Evolutionary conservation across 2,329 filamentous ascomycete genomes (phyloP), one percentile per base, ranked within the genome.

Genomic region (Trichoderma gracile): DNA sequence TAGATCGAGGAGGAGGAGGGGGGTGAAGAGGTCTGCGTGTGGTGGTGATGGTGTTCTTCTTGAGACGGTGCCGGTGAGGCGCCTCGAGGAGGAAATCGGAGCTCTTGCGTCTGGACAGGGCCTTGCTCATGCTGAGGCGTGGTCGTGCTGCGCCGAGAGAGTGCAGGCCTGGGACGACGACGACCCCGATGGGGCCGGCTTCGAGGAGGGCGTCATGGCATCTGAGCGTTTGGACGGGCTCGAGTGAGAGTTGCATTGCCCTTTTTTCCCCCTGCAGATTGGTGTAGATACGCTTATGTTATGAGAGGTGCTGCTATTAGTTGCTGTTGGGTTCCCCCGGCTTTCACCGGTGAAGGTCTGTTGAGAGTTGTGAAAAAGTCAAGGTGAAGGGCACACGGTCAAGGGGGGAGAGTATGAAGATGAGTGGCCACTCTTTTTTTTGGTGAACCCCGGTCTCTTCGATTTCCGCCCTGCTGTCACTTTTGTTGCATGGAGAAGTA

Each of bases 191-290:
- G 23, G 45, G 23, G 19, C 33, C 49, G 21, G 45, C 56, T 4
- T 60, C 33, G 33, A 38, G 42, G 8, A 65, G 50, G 42, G 56
- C 19, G 40, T 65, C 63, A 43, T 55, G 56, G 47, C 56, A 65
- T 59, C 63, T 45, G 47, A 65, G 33, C 42, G 63, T 60, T 46
- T 65, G 63, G 25, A 65, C 63, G 7, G 63, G 63, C 46, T 65
- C 63, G 42, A 65, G 63, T 38, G 50, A 60, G 55, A 43, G 38
- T 30, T 55, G 49, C 49, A 65, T 65, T 38, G 27, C 40, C n/a
- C n/a, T n/a, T n/a, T n/a, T n/a, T n/a, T n/a, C n/a, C n/a, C n/a
- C n/a, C n/a, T n/a, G n/a, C n/a, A n/a, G n/a, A n/a, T n/a, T n/a
- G n/a, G n/a, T n/a, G n/a, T n/a, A n/a, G n/a, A n/a, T n/a, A n/a